Evolutionary conservation across 805 yeast genomes (phyloP).

Genomic region (Cyberlindnera xishuangbannaensis): DNA sequence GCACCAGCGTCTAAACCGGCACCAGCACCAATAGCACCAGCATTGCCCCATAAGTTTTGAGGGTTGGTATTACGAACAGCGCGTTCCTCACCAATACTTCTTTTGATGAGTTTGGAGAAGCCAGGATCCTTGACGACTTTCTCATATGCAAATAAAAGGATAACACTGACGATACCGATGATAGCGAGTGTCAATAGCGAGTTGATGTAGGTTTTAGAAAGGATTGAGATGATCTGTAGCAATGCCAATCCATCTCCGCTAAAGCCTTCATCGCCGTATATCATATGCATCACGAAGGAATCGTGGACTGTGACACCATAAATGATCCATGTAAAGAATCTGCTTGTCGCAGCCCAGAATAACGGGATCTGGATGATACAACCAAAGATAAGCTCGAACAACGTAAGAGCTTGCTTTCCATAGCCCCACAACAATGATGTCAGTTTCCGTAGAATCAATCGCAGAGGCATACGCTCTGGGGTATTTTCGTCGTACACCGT

Average conservation of each 20-base stretch:
- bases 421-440: slow-evolving; percentile 9
- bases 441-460: slow-evolving; percentile 39
- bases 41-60: too few species aligned
- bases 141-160: slow-evolving; percentile 56
- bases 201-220: slow-evolving; percentile 17
- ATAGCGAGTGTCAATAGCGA: slow-evolving; percentile 33
- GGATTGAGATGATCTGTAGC: slow-evolving; percentile 4
- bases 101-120: slow-evolving; percentile 49
- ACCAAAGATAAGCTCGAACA: slow-evolving; percentile 31
- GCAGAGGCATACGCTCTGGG: slow-evolving; percentile 58
- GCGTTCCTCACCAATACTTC: slow-evolving; percentile 46
- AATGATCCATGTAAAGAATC: slow-evolving; percentile 49
- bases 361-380: slow-evolving; percentile 49
- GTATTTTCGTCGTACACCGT: slow-evolving; percentile 60
- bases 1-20: too few species aligned
- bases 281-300: slow-evolving; percentile 22
- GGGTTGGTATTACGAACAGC: too few species aligned
- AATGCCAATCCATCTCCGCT: slow-evolving; percentile 16
- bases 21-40: too few species aligned
- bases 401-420: slow-evolving; percentile 15
- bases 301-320: slow-evolving; percentile 47
- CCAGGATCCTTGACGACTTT: slow-evolving; percentile 71
- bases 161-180: slow-evolving; percentile 36
- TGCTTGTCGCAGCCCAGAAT: slow-evolving; percentile 48
- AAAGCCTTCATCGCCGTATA: slow-evolving; percentile 16